Evolutionary conservation across 169 alveolate genomes (phyloP), one percentile per base, ranked within the genome.

Genomic region (Eimeria falciformis): DNA sequence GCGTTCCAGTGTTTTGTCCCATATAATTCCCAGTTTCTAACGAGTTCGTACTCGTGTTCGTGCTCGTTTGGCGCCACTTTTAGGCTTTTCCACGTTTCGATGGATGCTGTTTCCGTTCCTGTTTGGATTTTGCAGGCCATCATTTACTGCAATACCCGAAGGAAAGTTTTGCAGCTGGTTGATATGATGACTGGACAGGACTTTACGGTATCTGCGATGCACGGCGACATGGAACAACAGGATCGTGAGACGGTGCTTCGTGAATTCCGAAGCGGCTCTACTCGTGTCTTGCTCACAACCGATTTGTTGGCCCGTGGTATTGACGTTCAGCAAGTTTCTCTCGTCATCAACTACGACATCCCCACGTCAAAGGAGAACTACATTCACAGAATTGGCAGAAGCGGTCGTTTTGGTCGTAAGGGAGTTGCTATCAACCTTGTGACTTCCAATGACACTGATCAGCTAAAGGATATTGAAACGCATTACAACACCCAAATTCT

Each of bases 361-460:
- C 99, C 99, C 1, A 96, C 95, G 58, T 97, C 98, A 55, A 97
- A 98, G 50, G 99, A 98, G 95, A 97, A 97, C 96, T 99, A 99
- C 96, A 96, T 99, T 84, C 99, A 99, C 95, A 96, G 99, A 83
- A 99, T 99, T 91, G 99, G 99, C 46, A 97, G 99, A 79, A 97
- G 99, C 75, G 99, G 99, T 7, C 98, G 99, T 94, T 99, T 98
- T 95, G 99, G 99, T 47, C 97, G 99, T 83, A 98, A 99, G 95
- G 99, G 99, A 46, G 99, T 99, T 40, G 99, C 99, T 23, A 99
- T 99, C 94, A 99, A 98, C 97, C 98, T 99, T 92, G 99, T 99
- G 58, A 97, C 98, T 11, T 97, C 97, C 91, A 96, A 96, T 91
- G 99, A 99, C 91, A 98, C 98, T 92, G 97, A 97, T 89, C 95